Evolutionary conservation across 352 stramenopile species (phyloP).

Genomic region (Phytophthora nicotianae): DNA sequence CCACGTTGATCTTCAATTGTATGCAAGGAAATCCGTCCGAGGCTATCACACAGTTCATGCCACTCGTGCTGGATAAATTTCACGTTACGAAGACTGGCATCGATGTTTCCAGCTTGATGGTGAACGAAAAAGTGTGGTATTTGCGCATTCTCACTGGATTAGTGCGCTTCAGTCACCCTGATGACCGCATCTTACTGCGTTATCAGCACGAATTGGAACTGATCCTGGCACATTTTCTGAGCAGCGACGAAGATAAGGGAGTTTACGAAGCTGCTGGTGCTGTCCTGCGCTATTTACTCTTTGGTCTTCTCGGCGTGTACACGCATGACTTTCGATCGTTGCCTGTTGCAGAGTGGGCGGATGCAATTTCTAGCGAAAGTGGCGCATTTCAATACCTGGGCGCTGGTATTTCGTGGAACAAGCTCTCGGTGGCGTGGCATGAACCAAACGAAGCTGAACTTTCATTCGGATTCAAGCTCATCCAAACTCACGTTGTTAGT

Average conservation of each 20-base stretch:
- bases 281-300: constrained; percentile 54
- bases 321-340: constrained; percentile 68
- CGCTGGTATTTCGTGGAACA: constrained; percentile 53
- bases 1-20: constrained; percentile 56
- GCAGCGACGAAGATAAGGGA: constrained; percentile 57
- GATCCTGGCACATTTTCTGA: constrained; percentile 53
- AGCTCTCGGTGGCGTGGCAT: constrained; percentile 60
- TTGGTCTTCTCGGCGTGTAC: constrained; percentile 56
- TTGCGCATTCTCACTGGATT: constrained; percentile 61
- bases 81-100: constrained; percentile 39
- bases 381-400: constrained; percentile 73
- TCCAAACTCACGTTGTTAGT: constrained; percentile 55
- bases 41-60: constrained; percentile 48
- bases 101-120: constrained; percentile 44
- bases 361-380: constrained; percentile 42
- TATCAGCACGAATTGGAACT: constrained; percentile 45
- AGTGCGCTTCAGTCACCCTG: constrained; percentile 46
- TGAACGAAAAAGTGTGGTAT: constrained; percentile 73
- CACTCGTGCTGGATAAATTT: constrained; percentile 56
- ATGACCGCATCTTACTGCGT: constrained; percentile 36
- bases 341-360: constrained; percentile 45
- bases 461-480: constrained; percentile 51
- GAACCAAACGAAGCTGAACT: constrained; percentile 64
- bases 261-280: constrained; percentile 54
- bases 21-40: constrained; percentile 49